phyloP scores from a whole-genome alignment of 2,329 filamentous ascomycete species.

The Colletotrichum sp. region DNA sequence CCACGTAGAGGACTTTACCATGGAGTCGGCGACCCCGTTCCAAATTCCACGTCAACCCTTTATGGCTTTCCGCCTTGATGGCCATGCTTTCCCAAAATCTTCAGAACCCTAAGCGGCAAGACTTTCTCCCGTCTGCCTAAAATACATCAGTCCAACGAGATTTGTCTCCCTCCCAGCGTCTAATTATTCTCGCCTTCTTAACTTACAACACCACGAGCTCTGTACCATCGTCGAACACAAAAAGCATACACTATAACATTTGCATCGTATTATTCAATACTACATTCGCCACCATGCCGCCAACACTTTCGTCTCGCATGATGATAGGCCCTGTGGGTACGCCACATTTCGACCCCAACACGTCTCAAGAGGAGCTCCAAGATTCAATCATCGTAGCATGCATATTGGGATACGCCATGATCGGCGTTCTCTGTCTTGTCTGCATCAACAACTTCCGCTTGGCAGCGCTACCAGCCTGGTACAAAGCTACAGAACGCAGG shows the following conservation, averaged over 20 bases:
- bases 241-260: not conserved
- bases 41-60: not conserved
- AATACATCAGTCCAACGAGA: not conserved
- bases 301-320: not conserved
- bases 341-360: not conserved
- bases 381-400: not conserved
- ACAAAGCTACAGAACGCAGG: not conserved
- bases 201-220: not conserved
- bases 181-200: not conserved
- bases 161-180: not conserved
- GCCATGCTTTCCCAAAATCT: not conserved
- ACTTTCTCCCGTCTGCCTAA: not conserved
- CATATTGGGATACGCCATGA: not conserved
- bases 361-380: not conserved
- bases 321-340: not conserved
- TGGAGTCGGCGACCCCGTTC: not conserved
- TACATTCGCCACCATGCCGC: not conserved
- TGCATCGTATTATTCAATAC: not conserved
- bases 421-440: not conserved
- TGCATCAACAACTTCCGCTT: not conserved
- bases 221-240: not conserved
- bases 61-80: not conserved
- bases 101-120: accelerated
- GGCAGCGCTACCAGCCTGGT: not conserved
- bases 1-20: not conserved